Conservation (phyloP, 116 monocot species). For the Iris pallida region DNA sequence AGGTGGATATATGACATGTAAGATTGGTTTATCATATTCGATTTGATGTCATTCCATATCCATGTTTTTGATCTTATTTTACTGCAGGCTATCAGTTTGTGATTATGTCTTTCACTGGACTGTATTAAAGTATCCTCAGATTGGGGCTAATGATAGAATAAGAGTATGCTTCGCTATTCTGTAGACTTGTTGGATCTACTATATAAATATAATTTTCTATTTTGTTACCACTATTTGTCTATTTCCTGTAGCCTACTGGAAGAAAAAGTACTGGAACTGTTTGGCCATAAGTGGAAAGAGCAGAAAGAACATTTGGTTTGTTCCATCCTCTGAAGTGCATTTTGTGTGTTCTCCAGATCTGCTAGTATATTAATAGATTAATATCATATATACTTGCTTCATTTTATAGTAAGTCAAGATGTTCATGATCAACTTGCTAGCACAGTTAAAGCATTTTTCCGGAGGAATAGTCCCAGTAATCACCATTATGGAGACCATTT, state of each 20-base stretch:
- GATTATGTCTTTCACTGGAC: conserved; percentile 93
- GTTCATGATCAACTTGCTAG: conserved; percentile 37
- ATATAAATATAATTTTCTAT: not conserved
- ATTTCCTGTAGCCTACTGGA: conserved; percentile 35
- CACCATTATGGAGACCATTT: conserved; percentile 46
- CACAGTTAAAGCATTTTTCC: conserved; percentile 38
- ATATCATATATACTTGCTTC: conserved; percentile 1
- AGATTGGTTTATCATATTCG: not conserved
- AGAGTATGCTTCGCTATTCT: conserved; percentile 21
- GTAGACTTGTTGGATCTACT: not conserved
- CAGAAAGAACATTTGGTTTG: conserved; percentile 45
- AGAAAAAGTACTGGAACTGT: conserved; percentile 32
- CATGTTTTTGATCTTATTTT: not conserved
- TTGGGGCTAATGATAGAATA: conserved; percentile 32
- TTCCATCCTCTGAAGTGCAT: not conserved
- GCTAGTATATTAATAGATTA: not conserved
- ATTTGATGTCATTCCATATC: not conserved
- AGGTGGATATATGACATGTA: not conserved
- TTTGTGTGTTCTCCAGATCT: not conserved
- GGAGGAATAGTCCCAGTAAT: conserved; percentile 33
- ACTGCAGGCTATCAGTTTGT: conserved; percentile 73
- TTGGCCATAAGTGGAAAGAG: conserved; percentile 32
- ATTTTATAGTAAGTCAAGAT: conserved; percentile 34
- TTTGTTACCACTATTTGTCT: not conserved
- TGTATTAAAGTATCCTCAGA: conserved; percentile 62